These are phyloP conservation scores for Thecaphora frezii DNA, from an alignment of 1,284 basidiomycete species.

Conservation along the genomic window DNA sequence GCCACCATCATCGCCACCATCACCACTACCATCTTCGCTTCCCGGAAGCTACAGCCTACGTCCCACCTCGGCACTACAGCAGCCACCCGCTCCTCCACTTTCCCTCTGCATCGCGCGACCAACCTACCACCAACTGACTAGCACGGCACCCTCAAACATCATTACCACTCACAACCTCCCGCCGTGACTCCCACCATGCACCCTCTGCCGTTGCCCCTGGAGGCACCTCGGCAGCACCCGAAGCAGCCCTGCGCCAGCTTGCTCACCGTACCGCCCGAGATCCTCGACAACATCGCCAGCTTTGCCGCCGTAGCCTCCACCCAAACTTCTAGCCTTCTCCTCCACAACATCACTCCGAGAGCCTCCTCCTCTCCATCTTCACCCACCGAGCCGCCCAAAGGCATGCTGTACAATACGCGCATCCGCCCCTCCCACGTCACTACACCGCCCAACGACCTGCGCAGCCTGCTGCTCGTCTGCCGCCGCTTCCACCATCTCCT, in stretches of 20 bases:
- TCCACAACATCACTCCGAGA: background rate
- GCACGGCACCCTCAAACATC: too few relatives aligned
- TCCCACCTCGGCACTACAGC: background rate
- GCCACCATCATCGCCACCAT: too few relatives aligned
- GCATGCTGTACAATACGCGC: conserved; percentile 19
- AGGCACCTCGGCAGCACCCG: background rate
- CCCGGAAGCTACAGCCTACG: too few relatives aligned
- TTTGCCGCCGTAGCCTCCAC: conserved; percentile 25
- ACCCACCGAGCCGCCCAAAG: background rate
- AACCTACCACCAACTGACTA: too few relatives aligned
- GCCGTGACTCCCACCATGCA: background rate
- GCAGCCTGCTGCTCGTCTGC: conserved; percentile 37
- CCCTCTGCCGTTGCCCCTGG: background rate
- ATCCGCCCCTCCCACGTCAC: conserved; percentile 14
- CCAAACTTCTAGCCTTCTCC: conserved; percentile 8
- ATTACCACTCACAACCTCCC: too few relatives aligned
- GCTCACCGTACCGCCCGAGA: conserved; percentile 37
- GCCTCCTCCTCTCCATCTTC: background rate
- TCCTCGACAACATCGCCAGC: conserved; percentile 42
- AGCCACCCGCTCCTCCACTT: too few relatives aligned
- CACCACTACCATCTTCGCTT: too few relatives aligned
- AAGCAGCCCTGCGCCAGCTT: conserved; percentile 5
- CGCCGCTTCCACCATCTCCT: conserved; percentile 34
- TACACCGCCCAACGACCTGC: conserved; percentile 39
- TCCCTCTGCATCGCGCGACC: too few relatives aligned